Percentiles rank a stretch among this genome's conserved stretches.
Conservation (phyloP, 2,329 filamentous ascomycete genomes). For the Ceratocystis lukuohia region DNA sequence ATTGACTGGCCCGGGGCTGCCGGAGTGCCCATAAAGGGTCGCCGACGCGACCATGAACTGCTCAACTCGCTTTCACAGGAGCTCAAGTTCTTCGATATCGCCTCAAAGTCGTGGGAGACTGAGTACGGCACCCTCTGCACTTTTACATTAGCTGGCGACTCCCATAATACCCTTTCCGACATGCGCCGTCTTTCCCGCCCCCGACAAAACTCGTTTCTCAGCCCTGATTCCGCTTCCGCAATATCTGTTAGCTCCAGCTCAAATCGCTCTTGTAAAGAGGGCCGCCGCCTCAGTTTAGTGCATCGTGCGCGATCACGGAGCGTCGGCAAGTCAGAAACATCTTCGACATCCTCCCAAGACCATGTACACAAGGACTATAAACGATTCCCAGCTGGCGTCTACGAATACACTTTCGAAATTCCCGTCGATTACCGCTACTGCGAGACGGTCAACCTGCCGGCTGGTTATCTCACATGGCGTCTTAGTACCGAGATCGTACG, state of each 20-base stretch:
- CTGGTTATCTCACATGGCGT: slow-evolving; percentile 78
- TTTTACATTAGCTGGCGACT: slow-evolving; percentile 27
- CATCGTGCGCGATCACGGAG: slow-evolving; percentile 64
- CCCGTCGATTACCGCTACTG: slow-evolving; percentile 79
- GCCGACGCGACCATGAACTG: slow-evolving; percentile 71
- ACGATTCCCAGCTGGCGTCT: slow-evolving; percentile 61
- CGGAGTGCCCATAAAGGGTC: slow-evolving; percentile 74
- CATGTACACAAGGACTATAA: slow-evolving; percentile 59
- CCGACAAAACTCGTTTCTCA: background rate
- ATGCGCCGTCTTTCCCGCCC: background rate
- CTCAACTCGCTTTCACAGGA: slow-evolving; percentile 62
- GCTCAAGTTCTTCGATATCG: slow-evolving; percentile 82
- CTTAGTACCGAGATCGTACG: slow-evolving; percentile 75
- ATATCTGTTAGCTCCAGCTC: background rate
- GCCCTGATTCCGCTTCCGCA: slow-evolving; percentile 9
- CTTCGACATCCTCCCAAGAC: background rate
- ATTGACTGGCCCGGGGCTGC: slow-evolving; percentile 89
- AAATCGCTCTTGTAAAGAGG: background rate
- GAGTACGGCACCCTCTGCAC: slow-evolving; percentile 52
- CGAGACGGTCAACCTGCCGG: slow-evolving; percentile 77
- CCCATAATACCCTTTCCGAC: background rate
- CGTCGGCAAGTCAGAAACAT: slow-evolving; percentile 47
- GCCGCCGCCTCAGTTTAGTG: slow-evolving; percentile 9
- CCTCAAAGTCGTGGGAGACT: slow-evolving; percentile 45
- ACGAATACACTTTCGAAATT: slow-evolving; percentile 66